These are phyloP conservation scores for Verticillium dahliae DNA, from an alignment of 2,329 filamentous ascomycete species.

Conservation along the genomic window DNA sequence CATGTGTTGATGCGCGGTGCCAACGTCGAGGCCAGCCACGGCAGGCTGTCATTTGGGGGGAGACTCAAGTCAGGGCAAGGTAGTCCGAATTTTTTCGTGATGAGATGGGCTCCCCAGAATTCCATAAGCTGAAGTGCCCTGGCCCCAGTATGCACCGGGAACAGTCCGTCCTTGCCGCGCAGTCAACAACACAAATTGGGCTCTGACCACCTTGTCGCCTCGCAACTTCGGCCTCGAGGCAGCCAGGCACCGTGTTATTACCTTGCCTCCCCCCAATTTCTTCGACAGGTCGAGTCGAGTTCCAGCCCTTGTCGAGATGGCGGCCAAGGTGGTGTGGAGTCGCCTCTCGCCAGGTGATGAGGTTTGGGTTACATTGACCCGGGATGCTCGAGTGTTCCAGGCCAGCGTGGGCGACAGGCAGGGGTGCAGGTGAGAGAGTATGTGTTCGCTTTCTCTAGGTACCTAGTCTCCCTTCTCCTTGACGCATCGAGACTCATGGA, in stretches of 20 bases:
- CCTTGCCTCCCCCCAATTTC: background rate
- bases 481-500: no score
- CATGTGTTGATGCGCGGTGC: background rate
- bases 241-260: background rate
- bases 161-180: background rate
- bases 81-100: background rate
- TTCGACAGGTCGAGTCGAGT: background rate
- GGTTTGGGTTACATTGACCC: background rate
- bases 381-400: background rate
- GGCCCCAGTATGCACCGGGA: background rate
- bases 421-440: background rate
- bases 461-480: background rate
- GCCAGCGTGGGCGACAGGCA: background rate
- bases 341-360: background rate
- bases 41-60: background rate
- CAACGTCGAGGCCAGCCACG: background rate
- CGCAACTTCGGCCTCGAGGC: background rate
- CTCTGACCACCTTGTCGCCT: background rate
- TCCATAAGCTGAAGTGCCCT: background rate
- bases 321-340: background rate
- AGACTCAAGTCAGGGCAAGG: no score
- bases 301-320: background rate
- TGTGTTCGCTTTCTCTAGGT: background rate
- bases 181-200: background rate
- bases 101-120: background rate